A percentile compares a stretch with the other conserved stretches of the same genome.
These are phyloP conservation scores for Neonectria magnoliae DNA, from an alignment of 2,329 filamentous ascomycete species.

Conservation along the genomic window DNA sequence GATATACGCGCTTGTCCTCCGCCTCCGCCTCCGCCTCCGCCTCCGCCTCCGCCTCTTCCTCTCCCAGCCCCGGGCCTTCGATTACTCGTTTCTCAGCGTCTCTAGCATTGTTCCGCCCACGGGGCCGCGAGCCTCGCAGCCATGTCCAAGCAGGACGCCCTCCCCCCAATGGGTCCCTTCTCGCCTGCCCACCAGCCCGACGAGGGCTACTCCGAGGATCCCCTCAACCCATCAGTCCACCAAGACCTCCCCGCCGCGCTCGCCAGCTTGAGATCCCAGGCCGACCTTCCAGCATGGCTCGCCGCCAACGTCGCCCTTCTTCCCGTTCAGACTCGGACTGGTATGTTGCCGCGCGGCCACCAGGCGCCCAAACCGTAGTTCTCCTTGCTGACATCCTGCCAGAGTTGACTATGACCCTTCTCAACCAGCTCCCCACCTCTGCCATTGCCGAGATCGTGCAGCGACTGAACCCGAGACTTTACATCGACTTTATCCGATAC, in stretches of 20 bases:
- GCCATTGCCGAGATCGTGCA: slow-evolving; percentile 84
- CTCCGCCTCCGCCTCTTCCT: not conserved
- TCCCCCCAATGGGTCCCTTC: slow-evolving; percentile 55
- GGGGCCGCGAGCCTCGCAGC: slow-evolving; percentile 34
- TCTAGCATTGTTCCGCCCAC: slow-evolving; percentile 23
- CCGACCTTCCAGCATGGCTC: slow-evolving; percentile 62
- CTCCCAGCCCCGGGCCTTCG: not conserved
- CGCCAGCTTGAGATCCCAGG: slow-evolving; percentile 50
- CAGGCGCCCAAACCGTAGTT: not conserved
- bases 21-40: not conserved
- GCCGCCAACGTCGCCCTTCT: slow-evolving; percentile 60
- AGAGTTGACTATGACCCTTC: slow-evolving; percentile 84
- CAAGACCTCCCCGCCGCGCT: slow-evolving; percentile 47
- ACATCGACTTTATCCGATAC: slow-evolving; percentile 89
- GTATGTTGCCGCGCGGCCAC: slow-evolving; percentile 48
- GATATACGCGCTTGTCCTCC: not conserved
- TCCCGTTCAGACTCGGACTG: slow-evolving; percentile 59
- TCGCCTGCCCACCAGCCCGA: slow-evolving; percentile 71
- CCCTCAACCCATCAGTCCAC: slow-evolving; percentile 57
- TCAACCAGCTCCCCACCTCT: slow-evolving; percentile 82
- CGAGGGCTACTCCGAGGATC: slow-evolving; percentile 88
- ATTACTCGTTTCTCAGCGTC: slow-evolving; percentile 6
- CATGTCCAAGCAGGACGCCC: slow-evolving; percentile 44
- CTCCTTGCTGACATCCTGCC: slow-evolving; percentile 25
- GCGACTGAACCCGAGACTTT: slow-evolving; percentile 81